Evolutionary conservation across 1,284 basidiomycete species (phyloP).

Genomic region (Leccinum insolens): DNA sequence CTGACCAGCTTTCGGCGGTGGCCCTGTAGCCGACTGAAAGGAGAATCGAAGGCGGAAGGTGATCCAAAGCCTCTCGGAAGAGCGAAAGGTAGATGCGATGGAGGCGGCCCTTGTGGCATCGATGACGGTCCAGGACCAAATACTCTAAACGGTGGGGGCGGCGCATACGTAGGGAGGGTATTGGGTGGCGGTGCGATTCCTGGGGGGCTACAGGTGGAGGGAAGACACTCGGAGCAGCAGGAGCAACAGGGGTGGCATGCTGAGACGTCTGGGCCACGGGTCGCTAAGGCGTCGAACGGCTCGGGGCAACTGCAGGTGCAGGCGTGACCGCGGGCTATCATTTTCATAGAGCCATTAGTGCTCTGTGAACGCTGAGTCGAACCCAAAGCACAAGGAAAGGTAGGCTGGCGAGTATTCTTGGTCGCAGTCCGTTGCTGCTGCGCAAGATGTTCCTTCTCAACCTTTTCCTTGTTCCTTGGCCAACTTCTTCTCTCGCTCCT

Average conservation of each 20-base stretch:
- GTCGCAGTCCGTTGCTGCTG: slow-evolving; percentile 44
- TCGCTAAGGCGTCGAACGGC: slow-evolving; percentile 35
- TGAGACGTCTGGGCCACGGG: slow-evolving; percentile 33
- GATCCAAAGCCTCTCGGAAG: slow-evolving; percentile 53
- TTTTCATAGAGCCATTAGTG: slow-evolving; percentile 51
- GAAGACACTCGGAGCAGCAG: slow-evolving; percentile 32
- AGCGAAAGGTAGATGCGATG: slow-evolving; percentile 53
- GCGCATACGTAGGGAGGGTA: slow-evolving; percentile 52
- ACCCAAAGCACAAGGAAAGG: slow-evolving; percentile 55
- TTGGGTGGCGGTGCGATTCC: slow-evolving; percentile 46
- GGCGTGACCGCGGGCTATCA: slow-evolving; percentile 40
- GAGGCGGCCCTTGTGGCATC: slow-evolving; percentile 43
- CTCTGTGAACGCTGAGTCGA: slow-evolving; percentile 47
- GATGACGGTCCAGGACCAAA: slow-evolving; percentile 47
- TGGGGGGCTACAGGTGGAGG: slow-evolving; percentile 43
- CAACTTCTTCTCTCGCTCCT: slow-evolving; percentile 57
- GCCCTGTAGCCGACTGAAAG: slow-evolving; percentile 47
- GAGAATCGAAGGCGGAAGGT: slow-evolving; percentile 51
- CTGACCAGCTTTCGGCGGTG: slow-evolving; percentile 45
- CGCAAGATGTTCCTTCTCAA: slow-evolving; percentile 47
- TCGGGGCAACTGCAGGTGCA: slow-evolving; percentile 31
- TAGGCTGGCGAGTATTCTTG: slow-evolving; percentile 46
- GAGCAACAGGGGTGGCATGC: slow-evolving; percentile 36
- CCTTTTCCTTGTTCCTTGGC: slow-evolving; percentile 65
- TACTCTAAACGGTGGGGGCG: slow-evolving; percentile 48